Base-by-base conservation (phyloP, 352 stramenopile genomes). In the Phytophthora podocarpi region DNA sequence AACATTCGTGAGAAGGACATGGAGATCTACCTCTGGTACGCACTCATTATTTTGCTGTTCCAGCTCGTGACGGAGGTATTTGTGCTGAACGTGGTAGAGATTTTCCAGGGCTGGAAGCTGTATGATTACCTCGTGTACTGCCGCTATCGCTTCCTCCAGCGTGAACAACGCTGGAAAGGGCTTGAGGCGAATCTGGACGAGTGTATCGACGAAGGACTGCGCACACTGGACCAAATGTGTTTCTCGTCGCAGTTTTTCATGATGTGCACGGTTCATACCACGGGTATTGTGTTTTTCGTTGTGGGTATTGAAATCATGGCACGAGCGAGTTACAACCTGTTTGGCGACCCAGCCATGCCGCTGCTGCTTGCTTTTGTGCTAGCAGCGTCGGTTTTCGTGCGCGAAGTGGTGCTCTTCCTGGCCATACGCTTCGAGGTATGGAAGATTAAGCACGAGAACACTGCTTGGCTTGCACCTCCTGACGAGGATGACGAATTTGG, bases 221-320 rank as follows among this genome's bases (percentile, higher is more conserved):
- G 95, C 48, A 98, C 93, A 13, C 78, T 99, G 20, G 96, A 99
- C 61, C 93, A 98, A 66, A 96, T 99, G 84, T 99, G 97, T 63
- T 99, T 99, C 59, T 98, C 91, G 41, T 98, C 87, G 39, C 97
- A 99, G 70, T 99, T 98, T 64, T 99, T 98, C 75, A 97, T 99
- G 84, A 97, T 99, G 89, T 96, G 95, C 66, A 98, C 76, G 21
- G 69, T 95, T 35, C 92, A 98, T 61, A 89, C 96, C 48, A 97
- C 96, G 23, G 94, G 90, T 12, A 98, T 99, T 21, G 80, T 99
- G 5, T 98, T 97, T 61, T 96, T 99, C 56, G 82, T 98, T 1
- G 64, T 99, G 15, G 93, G 91, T 1, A 91, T 98, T 50, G 90
- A 99, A 59, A 98, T 99, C 72, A 98, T 99, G 86, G 80, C 97